Percentiles rank a stretch among this genome's conserved stretches.
phyloP scores from a whole-genome alignment of 208 protist genomes.

The Leishmania amazonensis region DNA sequence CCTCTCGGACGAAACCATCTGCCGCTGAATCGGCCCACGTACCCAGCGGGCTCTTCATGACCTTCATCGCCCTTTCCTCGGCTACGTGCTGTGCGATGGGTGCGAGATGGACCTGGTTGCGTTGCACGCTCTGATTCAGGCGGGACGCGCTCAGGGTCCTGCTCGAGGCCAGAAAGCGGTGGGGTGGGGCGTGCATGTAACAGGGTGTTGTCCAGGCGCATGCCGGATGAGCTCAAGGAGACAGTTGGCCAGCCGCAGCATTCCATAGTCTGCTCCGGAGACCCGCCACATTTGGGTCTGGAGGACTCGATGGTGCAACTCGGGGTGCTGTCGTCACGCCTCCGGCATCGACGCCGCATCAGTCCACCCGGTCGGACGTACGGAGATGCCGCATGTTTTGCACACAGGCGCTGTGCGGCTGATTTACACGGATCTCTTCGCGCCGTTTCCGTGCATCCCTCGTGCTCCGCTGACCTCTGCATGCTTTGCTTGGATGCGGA shows the following conservation, averaged over 20 bases:
- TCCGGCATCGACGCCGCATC: not conserved
- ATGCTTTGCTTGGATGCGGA: not conserved
- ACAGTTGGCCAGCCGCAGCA: not conserved
- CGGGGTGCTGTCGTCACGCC: not conserved
- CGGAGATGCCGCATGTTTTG: not conserved
- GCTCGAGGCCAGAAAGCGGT: not conserved
- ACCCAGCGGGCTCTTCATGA: not conserved
- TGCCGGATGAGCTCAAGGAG: not conserved
- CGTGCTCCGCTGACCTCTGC: not conserved
- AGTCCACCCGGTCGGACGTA: not conserved
- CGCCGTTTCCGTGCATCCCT: not conserved
- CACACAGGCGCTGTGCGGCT: not conserved
- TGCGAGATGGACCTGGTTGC: not conserved
- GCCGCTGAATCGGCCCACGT: not conserved
- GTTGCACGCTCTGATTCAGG: not conserved
- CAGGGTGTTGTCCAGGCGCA: not conserved
- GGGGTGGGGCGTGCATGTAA: not conserved
- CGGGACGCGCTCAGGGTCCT: not conserved
- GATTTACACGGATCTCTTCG: not conserved
- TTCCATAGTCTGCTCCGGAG: not conserved
- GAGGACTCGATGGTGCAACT: not conserved
- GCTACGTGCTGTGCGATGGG: not conserved
- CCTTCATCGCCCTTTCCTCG: not conserved
- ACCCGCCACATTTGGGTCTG: not conserved
- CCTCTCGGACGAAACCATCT: not conserved